Evolutionary conservation across 495 filamentous ascomycete genomes (phyloP), one percentile per base, ranked within the genome.

Genomic region (Podospora pseudoanserina): DNA sequence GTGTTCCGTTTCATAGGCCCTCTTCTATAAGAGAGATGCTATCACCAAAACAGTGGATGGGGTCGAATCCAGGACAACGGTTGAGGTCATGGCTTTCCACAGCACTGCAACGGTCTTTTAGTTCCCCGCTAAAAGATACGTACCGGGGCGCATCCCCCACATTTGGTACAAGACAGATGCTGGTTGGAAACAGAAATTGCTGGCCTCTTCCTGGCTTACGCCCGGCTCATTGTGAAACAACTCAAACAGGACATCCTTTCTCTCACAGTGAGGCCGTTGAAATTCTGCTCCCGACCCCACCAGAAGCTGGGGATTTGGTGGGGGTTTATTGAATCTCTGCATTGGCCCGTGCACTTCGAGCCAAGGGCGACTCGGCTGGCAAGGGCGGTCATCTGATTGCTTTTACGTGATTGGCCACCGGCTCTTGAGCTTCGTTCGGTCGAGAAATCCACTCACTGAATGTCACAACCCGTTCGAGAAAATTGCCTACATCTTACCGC

Each of bases 351-450:
- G 55, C 55, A 23, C 55, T n/a, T n/a, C 19, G 11, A 23, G n/a
- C 55, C 55, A 19, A 26, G 55, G 39, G 39, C 39, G 18, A 58
- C 13, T 58, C 18, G 55, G 11, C 55, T 58, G n/a, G 55, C 55
- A 19, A 58, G 55, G n/a, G 55, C 55, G 23, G 55, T 58, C 55
- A 58, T 58, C 55, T 58, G 55, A 58, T 58, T 58, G n/a, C n/a
- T 9, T 7, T 26, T 9, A 20, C 55, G 5, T 26, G 23, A 58
- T 58, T 58, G 55, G 55, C 55, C 55, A 58, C 55, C 23, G n/a
- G 55, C 23, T 56, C 7, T 58, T 19, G 55, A 58, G 19, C 55
- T 58, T 19, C 55, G n/a, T 58, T 58, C 23, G 9, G 39, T 58
- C 55, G n/a, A 20, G 55, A 26, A 58, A 58, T 58, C 55, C 55